Base-by-base conservation (phyloP, 495 filamentous ascomycete species). In the Amphirosellinia nigrospora region DNA sequence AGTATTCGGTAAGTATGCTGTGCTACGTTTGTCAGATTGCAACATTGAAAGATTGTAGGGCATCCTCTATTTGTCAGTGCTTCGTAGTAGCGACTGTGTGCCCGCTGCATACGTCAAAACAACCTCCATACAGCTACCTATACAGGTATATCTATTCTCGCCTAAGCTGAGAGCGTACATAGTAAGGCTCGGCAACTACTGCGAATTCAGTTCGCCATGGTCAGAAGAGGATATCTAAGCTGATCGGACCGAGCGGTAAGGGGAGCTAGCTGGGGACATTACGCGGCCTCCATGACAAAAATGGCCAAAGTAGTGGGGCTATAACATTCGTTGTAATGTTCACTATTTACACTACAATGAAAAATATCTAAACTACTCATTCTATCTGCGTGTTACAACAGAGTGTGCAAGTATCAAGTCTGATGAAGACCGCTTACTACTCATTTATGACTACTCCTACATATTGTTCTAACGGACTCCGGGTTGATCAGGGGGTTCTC, bases 1-100 rank as follows among this genome's bases (percentile, higher is more conserved):
- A n/a, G 28, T 28, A 15, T 36, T 58, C 32, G 36, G 30, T 56
- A 55, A 4, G 28, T 58, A 64, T 50, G 61, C 45, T 45, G 61
- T 50, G 61, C 43, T 34, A 30, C 43, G 19, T 36, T 48, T 15
- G 61, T 64, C 61, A 50, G 61, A 64, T 64, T 64, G 61, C 38
- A 64, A 64, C 61, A 50, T 58, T 50, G 43, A 48, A 21, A 36
- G 38, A 26, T 64, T 34, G 26, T 10, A 34, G 43, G 2, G 1
- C 13, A 13, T 50, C 21, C 43, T 34, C 26, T 6, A 64, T 64
- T 64, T 62, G 41, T 64, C 61, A 64, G 16, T 46, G 11, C 23
- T n/a, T 32, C 26, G n/a, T 10, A 26, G 36, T 13, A 32, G 21
- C 6, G 16, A 4, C 30, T 15, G 36, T 21, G 3, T 30, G 28